Conservation (phyloP, 2,329 filamentous ascomycete species). For the Cladophialophora psammophila region DNA sequence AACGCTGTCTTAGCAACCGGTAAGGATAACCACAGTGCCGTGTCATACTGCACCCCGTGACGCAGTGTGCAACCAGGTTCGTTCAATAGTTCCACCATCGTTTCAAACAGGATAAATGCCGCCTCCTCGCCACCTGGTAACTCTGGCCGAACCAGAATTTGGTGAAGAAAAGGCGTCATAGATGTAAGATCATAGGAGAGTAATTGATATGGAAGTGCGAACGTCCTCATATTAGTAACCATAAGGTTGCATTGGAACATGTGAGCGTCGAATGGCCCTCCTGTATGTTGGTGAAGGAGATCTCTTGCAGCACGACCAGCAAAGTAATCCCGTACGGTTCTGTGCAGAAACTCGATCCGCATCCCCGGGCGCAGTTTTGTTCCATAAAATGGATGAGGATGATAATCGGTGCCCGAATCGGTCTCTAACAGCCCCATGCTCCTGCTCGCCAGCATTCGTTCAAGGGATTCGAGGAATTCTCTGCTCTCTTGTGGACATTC, state of each 20-base stretch:
- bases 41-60: no score
- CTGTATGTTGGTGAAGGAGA: slow-evolving; percentile 1
- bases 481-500: not conserved
- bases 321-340: slow-evolving; percentile 5
- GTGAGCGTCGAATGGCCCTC: slow-evolving; percentile 1
- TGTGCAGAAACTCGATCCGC: not conserved
- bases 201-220: not conserved
- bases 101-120: slow-evolving; percentile 6
- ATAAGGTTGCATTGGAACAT: slow-evolving; percentile 7
- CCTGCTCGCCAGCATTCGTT: slow-evolving; percentile 2
- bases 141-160: not conserved
- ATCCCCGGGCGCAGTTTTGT: not conserved
- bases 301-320: slow-evolving; percentile 1
- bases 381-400: no score
- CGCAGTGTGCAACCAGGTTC: no score
- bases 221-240: not conserved
- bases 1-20: not conserved
- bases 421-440: slow-evolving; percentile 3
- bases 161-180: not conserved
- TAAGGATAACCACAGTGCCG: not conserved
- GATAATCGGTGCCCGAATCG: not conserved
- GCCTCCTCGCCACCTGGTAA: not conserved
- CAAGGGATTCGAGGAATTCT: not conserved
- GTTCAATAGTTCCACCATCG: not conserved
- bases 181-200: not conserved